A percentile compares a stretch with the other conserved stretches of the same genome.
Evolutionary conservation across 148 eudicot species (phyloP).

Genomic region (Linanthus parryae): DNA sequence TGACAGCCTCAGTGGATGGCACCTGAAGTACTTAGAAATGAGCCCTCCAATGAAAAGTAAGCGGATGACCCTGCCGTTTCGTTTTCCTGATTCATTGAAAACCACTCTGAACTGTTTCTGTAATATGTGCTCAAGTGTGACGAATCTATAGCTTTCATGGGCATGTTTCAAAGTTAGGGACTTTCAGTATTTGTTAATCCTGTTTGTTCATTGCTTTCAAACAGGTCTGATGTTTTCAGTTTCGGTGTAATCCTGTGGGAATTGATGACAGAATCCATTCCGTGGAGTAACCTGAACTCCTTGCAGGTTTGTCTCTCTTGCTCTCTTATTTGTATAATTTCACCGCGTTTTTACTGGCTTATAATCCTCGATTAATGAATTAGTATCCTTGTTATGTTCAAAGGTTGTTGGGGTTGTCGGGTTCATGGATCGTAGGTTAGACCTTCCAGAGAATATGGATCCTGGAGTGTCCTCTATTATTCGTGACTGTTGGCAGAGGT

Average conservation of each 20-base stretch:
- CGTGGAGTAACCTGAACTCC: conserved; percentile 67
- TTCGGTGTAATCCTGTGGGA: conserved; percentile 90
- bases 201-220: conserved; percentile 2
- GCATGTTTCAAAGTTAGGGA: too few species aligned
- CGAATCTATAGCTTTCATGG: too few species aligned
- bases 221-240: conserved; percentile 89
- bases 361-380: background rate
- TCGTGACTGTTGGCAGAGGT: conserved; percentile 80
- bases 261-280: conserved; percentile 62
- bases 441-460: conserved; percentile 59
- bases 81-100: too few species aligned
- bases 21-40: conserved; percentile 85
- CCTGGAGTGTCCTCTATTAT: conserved; percentile 53
- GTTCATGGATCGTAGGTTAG: conserved; percentile 71
- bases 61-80: too few species aligned
- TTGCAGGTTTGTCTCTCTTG: conserved; percentile 45
- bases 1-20: conserved; percentile 99
- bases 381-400: background rate
- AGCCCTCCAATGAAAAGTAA: conserved; percentile 70
- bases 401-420: conserved; percentile 92
- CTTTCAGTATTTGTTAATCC: background rate
- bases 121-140: too few species aligned
- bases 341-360: too few species aligned
- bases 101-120: too few species aligned
- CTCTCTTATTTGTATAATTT: too few species aligned